Evolutionary conservation across 768 basidiomycete genomes (phyloP), one percentile per base, ranked within the genome.

Genomic region (Serpula lacrymans): DNA sequence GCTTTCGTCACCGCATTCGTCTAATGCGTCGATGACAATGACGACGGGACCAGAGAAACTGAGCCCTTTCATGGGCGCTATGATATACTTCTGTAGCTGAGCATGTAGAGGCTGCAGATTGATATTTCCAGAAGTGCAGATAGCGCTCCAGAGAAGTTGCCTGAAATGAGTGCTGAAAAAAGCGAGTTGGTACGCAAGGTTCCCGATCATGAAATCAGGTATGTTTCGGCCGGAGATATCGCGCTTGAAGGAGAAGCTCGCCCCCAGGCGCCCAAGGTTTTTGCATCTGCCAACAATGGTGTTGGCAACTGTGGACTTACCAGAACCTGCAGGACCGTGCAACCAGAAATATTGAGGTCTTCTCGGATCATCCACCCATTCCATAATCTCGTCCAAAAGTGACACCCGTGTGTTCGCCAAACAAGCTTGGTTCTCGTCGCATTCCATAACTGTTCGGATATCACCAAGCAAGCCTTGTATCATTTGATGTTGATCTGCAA

Each of bases 1-100:
- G 6, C 37, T 12, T 5, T 13, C 35, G 20, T 57, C 47, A 6
- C 51, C 52, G 31, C 59, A 57, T 37, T 56, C 52, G 24, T 65
- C 59, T n/a, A 66, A 47, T 8, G 51, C 65, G 30, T 70, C 66
- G 13, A 69, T 54, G 14, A 69, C 51, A 6, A 68, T 39, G 9
- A 68, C 29, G 2, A 68, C 33, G 10, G 67, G 65, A 0, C 61
- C 61, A 10, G 59, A 38, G 6, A 51, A 38, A 20, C 51, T 46
- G 5, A 64, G 37, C 7, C 46, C 22, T 14, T 39, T 34, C 29
- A 49, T 46, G 5, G 66, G 60, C 4, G 41, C 42, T 5, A 65
- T 25, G 33, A 65, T 54, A 16, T 67, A 47, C 14, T 50, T 39
- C 28, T 48, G 38, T 12, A 67, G 48, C 36, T 66, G 64, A 23